Percentiles rank a stretch among this genome's conserved stretches.
Evolutionary conservation across 257 asterid genomes (phyloP).

Genomic region (Eustoma russellianum): DNA sequence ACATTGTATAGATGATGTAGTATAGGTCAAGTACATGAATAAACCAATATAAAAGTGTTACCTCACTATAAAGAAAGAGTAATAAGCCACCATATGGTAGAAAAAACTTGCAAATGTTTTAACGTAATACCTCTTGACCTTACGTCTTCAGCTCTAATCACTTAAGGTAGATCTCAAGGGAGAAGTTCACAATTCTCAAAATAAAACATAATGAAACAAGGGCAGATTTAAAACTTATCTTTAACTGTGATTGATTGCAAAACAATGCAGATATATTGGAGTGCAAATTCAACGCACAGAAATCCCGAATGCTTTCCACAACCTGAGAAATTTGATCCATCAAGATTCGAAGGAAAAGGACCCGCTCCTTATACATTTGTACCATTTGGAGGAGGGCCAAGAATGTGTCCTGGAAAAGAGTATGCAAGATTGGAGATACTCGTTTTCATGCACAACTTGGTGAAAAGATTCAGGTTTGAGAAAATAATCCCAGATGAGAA

Average conservation of each 20-base stretch:
- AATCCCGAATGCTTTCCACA: conserved; percentile 29
- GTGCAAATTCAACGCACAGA: conserved; percentile 33
- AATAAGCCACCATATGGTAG: too few relatives aligned
- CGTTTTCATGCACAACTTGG: conserved; percentile 43
- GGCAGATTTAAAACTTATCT: too few relatives aligned
- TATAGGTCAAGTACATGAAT: too few relatives aligned
- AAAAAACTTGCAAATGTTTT: too few relatives aligned
- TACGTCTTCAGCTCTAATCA: too few relatives aligned
- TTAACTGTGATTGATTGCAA: neutral
- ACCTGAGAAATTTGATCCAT: conserved; percentile 35
- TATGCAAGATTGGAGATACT: conserved; percentile 40
- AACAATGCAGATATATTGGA: conserved; percentile 38
- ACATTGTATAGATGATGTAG: too few relatives aligned
- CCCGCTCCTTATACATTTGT: conserved; percentile 53
- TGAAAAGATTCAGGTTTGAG: conserved; percentile 37
- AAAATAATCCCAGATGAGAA: conserved; percentile 34
- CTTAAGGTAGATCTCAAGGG: too few relatives aligned
- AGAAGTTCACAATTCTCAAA: too few relatives aligned
- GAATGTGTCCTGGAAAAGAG: conserved; percentile 49
- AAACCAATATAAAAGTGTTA: too few relatives aligned
- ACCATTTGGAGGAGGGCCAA: conserved; percentile 47
- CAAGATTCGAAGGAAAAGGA: conserved; percentile 42
- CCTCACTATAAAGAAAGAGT: too few relatives aligned
- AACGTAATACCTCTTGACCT: too few relatives aligned
- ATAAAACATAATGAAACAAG: too few relatives aligned